Conservation (phyloP, 306 rosid species). For the Delonix regia region DNA sequence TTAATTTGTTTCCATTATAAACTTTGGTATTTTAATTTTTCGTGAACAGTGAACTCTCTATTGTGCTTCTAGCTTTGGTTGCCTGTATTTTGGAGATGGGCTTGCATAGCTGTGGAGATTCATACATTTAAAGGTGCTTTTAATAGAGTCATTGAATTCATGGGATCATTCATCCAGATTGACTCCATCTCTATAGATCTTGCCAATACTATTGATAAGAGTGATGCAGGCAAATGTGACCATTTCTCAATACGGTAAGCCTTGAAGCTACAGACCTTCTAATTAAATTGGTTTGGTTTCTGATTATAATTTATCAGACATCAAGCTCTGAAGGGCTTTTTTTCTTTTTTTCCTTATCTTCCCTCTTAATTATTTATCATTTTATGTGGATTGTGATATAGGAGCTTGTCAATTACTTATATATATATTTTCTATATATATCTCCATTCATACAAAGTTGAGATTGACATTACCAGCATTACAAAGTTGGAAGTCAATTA, state of each 20-base stretch:
- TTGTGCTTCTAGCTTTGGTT: conserved; percentile 7
- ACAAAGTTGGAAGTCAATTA: conserved; percentile 11
- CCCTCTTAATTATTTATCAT: background rate
- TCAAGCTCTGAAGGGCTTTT: too few species aligned
- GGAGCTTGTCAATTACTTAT: background rate
- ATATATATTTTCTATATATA: background rate
- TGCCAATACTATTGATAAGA: conserved; percentile 38
- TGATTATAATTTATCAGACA: background rate
- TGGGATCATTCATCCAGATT: conserved; percentile 48
- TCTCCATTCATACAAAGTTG: background rate
- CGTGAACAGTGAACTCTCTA: conserved; percentile 16
- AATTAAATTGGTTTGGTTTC: background rate
- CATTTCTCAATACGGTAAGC: conserved; percentile 82
- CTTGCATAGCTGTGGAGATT: conserved; percentile 36
- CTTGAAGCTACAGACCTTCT: background rate
- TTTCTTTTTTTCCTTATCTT: too few species aligned
- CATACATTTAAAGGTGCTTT: conserved; percentile 28
- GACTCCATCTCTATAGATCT: conserved; percentile 62
- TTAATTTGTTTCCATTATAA: background rate
- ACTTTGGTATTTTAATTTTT: background rate
- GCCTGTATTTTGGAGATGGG: conserved; percentile 38
- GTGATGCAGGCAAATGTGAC: conserved; percentile 51
- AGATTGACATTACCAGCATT: background rate
- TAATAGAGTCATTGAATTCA: conserved; percentile 40
- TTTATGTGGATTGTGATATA: background rate